phyloP scores from a whole-genome alignment of 306 rosid genomes.

The Cucumis melo region DNA sequence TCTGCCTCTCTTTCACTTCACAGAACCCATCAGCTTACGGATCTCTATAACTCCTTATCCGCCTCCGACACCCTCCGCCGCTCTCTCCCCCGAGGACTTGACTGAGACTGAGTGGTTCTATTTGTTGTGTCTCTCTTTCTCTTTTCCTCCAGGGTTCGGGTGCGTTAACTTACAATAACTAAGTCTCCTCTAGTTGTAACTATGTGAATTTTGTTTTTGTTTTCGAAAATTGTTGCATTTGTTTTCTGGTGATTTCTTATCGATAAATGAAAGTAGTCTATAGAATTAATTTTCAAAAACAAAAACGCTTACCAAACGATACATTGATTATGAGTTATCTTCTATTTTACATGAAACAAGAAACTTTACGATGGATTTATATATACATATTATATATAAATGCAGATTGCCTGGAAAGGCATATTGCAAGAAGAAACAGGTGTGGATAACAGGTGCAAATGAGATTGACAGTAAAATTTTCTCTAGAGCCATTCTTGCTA shows the following conservation, averaged over 20 bases:
- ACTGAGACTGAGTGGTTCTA: constrained; percentile 98
- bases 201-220: too few relatives aligned
- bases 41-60: constrained; percentile 67
- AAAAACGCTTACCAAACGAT: too few relatives aligned
- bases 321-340: too few relatives aligned
- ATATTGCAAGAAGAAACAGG: constrained; percentile 54
- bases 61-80: constrained; percentile 67
- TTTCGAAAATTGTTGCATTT: too few relatives aligned
- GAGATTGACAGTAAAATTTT: constrained; percentile 78
- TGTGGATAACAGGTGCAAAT: constrained; percentile 85
- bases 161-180: too few relatives aligned
- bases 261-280: too few relatives aligned
- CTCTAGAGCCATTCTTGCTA: constrained; percentile 87
- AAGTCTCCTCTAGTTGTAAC: too few relatives aligned
- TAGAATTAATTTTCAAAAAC: too few relatives aligned
- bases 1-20: constrained; percentile 20
- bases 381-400: too few relatives aligned
- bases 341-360: too few relatives aligned
- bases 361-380: too few relatives aligned
- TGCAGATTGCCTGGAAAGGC: constrained; percentile 86
- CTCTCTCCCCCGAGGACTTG: constrained; percentile 92
- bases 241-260: too few relatives aligned
- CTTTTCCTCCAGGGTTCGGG: constrained; percentile 74
- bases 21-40: constrained; percentile 92
- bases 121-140: constrained; percentile 91